Percentiles rank a stretch among this genome's conserved stretches.
phyloP scores from a whole-genome alignment of 2,329 filamentous ascomycete genomes.

The Penicillium sp. region DNA sequence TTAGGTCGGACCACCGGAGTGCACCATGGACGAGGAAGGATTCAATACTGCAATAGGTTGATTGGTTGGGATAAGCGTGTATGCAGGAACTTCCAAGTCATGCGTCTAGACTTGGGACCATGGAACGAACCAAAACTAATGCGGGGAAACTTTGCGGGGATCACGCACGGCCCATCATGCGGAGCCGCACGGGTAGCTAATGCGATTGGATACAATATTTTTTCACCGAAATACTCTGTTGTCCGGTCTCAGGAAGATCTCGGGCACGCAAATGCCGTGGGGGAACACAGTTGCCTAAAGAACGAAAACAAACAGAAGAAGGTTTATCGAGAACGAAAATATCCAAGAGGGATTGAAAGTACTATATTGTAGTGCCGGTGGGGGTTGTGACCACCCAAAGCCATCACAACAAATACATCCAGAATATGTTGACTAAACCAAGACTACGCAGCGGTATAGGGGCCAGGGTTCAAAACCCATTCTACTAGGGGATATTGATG shows the following conservation, averaged over 20 bases:
- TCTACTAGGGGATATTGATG: no score
- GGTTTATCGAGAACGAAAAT: not conserved
- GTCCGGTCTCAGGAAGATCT: not conserved
- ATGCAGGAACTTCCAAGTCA: not conserved
- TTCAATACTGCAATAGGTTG: not conserved
- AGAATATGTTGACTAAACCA: not conserved
- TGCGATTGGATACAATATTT: not conserved
- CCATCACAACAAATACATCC: not conserved
- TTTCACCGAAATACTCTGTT: not conserved
- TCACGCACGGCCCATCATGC: conserved; percentile 4
- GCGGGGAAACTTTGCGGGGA: conserved; percentile 12
- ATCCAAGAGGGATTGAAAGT: not conserved
- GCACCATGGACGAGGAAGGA: not conserved
- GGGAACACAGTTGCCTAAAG: not conserved
- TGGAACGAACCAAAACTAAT: not conserved
- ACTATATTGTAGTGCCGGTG: not conserved
- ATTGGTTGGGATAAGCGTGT: not conserved
- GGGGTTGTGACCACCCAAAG: not conserved
- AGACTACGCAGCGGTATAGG: no score
- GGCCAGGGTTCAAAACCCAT: no score
- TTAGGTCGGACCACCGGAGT: conserved; percentile 7
- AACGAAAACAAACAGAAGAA: no score
- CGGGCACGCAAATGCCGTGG: not conserved
- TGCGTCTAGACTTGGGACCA: not conserved
- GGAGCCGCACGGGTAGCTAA: conserved; percentile 8